Base-by-base conservation (phyloP, 2,329 filamentous ascomycete species). In the Diplodia sapinea region DNA sequence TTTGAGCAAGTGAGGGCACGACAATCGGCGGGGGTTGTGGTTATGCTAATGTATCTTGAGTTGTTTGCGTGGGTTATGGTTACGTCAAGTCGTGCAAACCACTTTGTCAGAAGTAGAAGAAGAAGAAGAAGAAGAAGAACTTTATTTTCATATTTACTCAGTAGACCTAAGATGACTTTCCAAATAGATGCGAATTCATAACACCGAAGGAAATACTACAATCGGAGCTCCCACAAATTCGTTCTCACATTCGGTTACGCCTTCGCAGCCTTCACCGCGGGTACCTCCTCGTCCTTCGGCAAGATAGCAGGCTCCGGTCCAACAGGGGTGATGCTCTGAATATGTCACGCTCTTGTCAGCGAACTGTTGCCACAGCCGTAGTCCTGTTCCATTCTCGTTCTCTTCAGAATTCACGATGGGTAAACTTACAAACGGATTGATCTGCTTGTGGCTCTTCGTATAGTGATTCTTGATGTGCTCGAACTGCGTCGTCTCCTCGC, bases 391-490 rank as follows among this genome's bases (percentile, higher is more conserved):
- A 3, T 43, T 43, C 17, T 15, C 0, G 29, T 33, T 23, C 15
- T 70, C 78, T 80, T 26, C 4, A 26, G 26, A 26, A 26, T 4
- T 26, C 26, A 26, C 26, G 12, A n/a, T 4, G 13, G 38, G 7
- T 12, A 54, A 29, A 63, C 59, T 63, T 38, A 63, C 59, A 77
- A 84, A 85, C 56, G 76, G 86, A 75, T 90, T 90, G 72, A 90
- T 89, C 79, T 89, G 87, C 71, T 77, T 81, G 77, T 89, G 88
- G 71, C 85, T 88, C 81, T 87, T 88, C 2, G 87, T 89, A 75
- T 90, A 90, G 73, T 90, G 88, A 54, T 86, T 90, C 87, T 96
- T 97, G 82, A 98, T 98, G 81, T 99, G 95, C 78, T 96, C 87
- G 78, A 96, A 97, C 79, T 97, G 87, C 26, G 94, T 96, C 69